Percentiles rank a stretch among this genome's conserved stretches.
Evolutionary conservation across 805 yeast species (phyloP).

Genomic region (Ogataea thermomethanolica): DNA sequence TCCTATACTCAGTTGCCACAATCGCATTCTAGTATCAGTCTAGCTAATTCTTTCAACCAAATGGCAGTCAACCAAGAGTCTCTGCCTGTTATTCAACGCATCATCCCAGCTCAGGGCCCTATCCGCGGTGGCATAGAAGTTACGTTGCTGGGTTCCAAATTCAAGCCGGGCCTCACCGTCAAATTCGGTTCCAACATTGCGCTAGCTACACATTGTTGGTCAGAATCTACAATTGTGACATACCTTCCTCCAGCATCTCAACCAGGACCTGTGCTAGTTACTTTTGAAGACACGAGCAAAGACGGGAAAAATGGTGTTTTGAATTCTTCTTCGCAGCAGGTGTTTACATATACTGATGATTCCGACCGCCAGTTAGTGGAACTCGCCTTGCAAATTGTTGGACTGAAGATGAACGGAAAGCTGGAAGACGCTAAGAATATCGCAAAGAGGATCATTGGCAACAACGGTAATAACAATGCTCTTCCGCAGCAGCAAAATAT

Average conservation of each 20-base stretch:
- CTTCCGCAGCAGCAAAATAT: conserved; percentile 17
- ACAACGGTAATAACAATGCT: conserved; percentile 37
- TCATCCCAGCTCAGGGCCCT: conserved; percentile 95
- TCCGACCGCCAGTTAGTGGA: conserved; percentile 93
- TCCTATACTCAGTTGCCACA: conserved; percentile 7
- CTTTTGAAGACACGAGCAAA: conserved; percentile 45
- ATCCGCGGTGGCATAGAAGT: conserved; percentile 95
- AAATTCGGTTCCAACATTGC: conserved; percentile 83
- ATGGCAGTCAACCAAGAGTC: conserved; percentile 4
- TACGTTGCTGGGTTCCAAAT: conserved; percentile 82
- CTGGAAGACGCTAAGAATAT: conserved; percentile 92
- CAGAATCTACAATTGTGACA: conserved; percentile 88
- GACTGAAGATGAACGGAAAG: conserved; percentile 93
- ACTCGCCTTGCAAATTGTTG: conserved; percentile 93
- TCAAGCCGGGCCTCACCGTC: conserved; percentile 77
- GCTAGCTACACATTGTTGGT: conserved; percentile 92
- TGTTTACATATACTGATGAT: conserved; percentile 91
- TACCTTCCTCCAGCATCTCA: conserved; percentile 86
- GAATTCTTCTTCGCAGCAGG: conserved; percentile 40
- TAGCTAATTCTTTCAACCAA: conserved; percentile 1
- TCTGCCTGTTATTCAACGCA: conserved; percentile 68
- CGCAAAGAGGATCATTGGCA: conserved; percentile 85
- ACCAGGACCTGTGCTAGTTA: conserved; percentile 89
- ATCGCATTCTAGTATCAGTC: conserved; percentile 2
- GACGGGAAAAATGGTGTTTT: conserved; percentile 15